phyloP scores from a whole-genome alignment of 176 grass and related monocot species.

The Cenchrus americanus region DNA sequence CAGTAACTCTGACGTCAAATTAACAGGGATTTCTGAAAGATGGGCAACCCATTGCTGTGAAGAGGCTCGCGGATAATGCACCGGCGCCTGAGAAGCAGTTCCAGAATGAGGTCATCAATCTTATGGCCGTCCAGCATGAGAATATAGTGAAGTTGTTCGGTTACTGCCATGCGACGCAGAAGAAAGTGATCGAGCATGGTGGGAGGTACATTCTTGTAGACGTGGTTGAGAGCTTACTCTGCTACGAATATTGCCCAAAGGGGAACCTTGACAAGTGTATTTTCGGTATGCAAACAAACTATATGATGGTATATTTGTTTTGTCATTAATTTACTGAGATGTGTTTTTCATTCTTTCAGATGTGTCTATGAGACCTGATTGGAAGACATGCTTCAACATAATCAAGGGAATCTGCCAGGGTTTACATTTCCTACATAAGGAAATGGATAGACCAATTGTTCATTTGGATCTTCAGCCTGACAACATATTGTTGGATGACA shows the following conservation, averaged over 20 bases:
- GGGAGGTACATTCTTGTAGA: neutral
- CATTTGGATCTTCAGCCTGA: conserved; percentile 23
- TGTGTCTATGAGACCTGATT: neutral
- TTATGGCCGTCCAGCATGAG: neutral
- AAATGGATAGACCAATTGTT: neutral
- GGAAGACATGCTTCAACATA: neutral
- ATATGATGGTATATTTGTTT: neutral
- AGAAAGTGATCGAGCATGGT: neutral
- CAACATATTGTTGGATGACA: conserved; percentile 17
- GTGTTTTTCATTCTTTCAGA: neutral
- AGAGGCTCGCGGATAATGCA: neutral
- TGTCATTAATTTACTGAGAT: neutral
- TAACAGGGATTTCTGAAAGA: neutral
- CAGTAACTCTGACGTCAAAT: neutral
- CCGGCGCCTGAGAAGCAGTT: neutral
- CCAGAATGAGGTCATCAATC: neutral
- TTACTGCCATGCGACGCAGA: neutral
- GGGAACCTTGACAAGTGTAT: neutral
- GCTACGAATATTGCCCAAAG: neutral
- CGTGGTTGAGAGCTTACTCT: neutral
- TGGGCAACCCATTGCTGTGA: neutral
- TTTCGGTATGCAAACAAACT: neutral
- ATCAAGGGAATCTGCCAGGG: conserved; percentile 15
- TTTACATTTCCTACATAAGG: conserved; percentile 9
- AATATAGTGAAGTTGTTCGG: neutral